phyloP scores from a whole-genome alignment of 208 protist genomes.

The Acanthamoeba triangularis region DNA sequence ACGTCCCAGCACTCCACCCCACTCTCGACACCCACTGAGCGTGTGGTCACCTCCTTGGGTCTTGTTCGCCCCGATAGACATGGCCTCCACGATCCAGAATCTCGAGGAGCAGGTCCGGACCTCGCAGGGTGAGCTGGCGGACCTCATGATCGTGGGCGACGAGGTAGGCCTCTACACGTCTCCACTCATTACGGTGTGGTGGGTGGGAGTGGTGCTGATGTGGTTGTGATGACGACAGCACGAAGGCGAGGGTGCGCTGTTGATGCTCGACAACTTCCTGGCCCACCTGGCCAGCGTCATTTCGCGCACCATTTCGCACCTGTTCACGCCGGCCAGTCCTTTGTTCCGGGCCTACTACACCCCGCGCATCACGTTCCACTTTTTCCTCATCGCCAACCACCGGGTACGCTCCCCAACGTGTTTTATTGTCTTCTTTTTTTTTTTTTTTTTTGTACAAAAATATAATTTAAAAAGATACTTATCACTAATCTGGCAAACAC shows the following conservation, averaged over 20 bases:
- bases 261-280: slow-evolving; percentile 63
- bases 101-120: neutral
- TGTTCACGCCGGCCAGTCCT: slow-evolving; percentile 10
- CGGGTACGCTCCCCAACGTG: neutral
- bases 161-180: neutral
- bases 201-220: neutral
- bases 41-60: neutral
- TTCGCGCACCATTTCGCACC: slow-evolving; percentile 7
- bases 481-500: neutral
- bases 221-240: neutral
- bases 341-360: slow-evolving; percentile 46
- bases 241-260: slow-evolving; percentile 13
- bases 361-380: slow-evolving; percentile 47
- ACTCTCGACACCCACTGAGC: neutral
- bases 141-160: neutral
- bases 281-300: neutral
- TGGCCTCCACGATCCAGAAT: neutral
- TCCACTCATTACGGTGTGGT: neutral
- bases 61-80: neutral
- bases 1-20: too few relatives aligned
- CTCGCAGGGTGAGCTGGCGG: neutral
- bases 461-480: too few relatives aligned
- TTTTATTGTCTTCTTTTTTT: neutral
- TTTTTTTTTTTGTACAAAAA: neutral
- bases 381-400: slow-evolving; percentile 63